A percentile compares a stretch with the other conserved stretches of the same genome.
phyloP scores from a whole-genome alignment of 176 grass and related monocot species.

The Dendrocalamus sinicus region DNA sequence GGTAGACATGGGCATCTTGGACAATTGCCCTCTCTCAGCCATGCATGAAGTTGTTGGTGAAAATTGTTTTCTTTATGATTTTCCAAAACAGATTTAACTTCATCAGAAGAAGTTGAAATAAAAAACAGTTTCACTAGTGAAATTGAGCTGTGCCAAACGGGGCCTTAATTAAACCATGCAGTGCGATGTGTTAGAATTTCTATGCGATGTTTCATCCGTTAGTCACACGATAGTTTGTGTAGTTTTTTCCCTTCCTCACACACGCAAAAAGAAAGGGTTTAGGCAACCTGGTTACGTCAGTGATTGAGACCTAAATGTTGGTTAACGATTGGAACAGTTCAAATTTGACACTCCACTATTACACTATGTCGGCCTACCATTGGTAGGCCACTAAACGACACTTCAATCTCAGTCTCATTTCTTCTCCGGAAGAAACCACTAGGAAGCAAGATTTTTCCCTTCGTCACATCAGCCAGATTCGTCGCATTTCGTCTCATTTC shows the following conservation, averaged over 20 bases:
- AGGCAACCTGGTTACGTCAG: constrained; percentile 6
- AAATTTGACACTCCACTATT: background rate
- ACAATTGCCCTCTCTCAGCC: too few species aligned
- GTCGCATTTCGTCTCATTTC: background rate
- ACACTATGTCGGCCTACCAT: constrained; percentile 26
- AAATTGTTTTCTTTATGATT: too few species aligned
- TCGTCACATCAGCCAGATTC: background rate
- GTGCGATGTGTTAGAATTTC: background rate
- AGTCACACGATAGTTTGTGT: background rate
- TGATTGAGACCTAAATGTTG: constrained; percentile 27
- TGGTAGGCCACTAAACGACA: background rate
- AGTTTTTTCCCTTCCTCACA: background rate
- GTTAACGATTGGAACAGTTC: background rate
- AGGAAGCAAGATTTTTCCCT: background rate
- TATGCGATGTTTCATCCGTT: background rate
- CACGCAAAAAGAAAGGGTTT: background rate
- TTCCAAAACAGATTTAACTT: too few species aligned
- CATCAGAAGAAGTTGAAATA: too few species aligned
- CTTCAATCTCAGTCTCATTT: background rate
- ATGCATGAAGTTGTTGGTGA: too few species aligned
- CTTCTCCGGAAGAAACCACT: background rate
- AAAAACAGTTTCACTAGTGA: too few species aligned
- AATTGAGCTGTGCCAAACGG: too few species aligned
- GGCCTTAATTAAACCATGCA: background rate
- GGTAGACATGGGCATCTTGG: too few species aligned